Evolutionary conservation across 1,139 yeast species (phyloP), one percentile per base, ranked within the genome.

Genomic region (Geotrichum europaeum): DNA sequence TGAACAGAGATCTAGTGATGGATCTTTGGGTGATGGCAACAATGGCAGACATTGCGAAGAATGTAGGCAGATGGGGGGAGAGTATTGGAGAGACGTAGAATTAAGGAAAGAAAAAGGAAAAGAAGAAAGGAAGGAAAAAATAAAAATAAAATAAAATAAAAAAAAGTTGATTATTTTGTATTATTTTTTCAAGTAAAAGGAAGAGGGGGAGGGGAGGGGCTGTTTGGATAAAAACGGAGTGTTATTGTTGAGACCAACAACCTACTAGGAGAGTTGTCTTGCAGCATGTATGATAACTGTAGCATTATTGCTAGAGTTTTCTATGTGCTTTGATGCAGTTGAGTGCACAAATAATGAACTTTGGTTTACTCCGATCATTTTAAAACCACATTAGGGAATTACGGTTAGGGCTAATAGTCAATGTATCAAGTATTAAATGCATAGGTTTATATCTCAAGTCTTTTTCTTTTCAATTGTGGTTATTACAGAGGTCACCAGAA

Each of bases 1-100:
- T 60, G 34, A 60, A 22, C 47, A 59, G 55, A 51, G 66, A 55
- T 30, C 65, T 64, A 32, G 63, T 60, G 15, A 63, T 51, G 36
- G 62, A 60, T 53, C 66, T 52, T 60, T 65, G 62, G 51, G 65
- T 63, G 53, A 65, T 59, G 43, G 64, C 63, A 59, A 65, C 66
- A 53, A 62, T 62, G 40, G 67, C 63, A 51, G 67, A 65, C 67
- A 65, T 65, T 62, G 54, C 57, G 45, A 28, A n/a, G n/a, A 12
- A 13, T 43, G 43, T 18, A 13, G 53, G 12, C 12, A n/a, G 32
- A 20, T n/a, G 55, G 34, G 55, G 18, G 55, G 34, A 49, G 18
- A 12, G 22, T 10, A 30, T 7, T 51, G 13, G 13, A 25, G 24
- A 30, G 25, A 25, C 15, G 53, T 15, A 32, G 40, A 51, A 30